Evolutionary conservation across 2,329 filamentous ascomycete genomes (phyloP).

Genomic region (Trichoderma gracile): DNA sequence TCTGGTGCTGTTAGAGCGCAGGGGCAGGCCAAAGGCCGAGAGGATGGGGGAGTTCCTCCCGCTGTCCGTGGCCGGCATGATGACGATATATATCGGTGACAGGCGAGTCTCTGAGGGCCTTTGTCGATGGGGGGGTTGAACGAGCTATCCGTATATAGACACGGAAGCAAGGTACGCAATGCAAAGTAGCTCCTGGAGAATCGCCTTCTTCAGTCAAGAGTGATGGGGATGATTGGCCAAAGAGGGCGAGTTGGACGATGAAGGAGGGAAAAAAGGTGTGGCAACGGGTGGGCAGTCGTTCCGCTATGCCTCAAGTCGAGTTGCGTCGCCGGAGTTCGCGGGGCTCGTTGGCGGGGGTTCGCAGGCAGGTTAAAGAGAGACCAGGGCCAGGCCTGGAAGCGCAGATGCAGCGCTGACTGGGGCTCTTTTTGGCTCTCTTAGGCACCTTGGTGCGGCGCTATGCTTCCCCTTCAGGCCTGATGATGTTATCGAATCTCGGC

Average conservation of each 20-base stretch:
- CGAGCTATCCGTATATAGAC: background rate
- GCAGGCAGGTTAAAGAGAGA: background rate
- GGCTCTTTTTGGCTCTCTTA: background rate
- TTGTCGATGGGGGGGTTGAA: background rate
- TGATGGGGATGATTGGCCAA: background rate
- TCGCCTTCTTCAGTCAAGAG: background rate
- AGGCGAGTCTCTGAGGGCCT: background rate
- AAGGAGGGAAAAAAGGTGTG: background rate
- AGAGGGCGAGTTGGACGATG: background rate
- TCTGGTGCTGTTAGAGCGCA: conserved; percentile 33
- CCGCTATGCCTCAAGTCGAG: background rate
- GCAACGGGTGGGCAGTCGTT: background rate
- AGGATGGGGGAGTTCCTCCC: conserved; percentile 33
- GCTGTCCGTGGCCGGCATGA: conserved; percentile 32
- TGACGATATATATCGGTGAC: conserved; percentile 26
- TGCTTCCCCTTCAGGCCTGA: background rate
- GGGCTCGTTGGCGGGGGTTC: conserved; percentile 18
- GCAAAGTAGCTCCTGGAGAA: background rate
- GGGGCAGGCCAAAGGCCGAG: conserved; percentile 40
- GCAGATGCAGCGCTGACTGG: conserved; percentile 1
- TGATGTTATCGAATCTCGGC: conserved; percentile 19
- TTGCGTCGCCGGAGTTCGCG: conserved; percentile 15
- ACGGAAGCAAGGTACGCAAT: background rate
- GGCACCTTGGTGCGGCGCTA: conserved; percentile 5
- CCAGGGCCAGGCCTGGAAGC: background rate